Conservation (phyloP, 441 rosid species). For the Pelargonium exstipulatum region DNA sequence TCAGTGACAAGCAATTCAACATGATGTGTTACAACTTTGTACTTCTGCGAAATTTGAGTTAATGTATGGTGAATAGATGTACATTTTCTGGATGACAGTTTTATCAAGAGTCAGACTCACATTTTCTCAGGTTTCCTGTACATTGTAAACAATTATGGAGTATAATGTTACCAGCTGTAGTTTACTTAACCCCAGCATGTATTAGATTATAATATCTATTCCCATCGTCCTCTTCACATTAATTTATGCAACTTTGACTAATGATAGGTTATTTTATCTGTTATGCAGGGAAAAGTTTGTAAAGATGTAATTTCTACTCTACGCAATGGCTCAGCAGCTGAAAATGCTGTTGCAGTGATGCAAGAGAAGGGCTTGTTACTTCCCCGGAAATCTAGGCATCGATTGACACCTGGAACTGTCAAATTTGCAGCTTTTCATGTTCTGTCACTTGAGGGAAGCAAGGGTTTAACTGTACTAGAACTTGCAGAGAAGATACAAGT, state of each 20-base stretch:
- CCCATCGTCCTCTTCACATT: neutral
- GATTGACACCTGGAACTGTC: slow-evolving; percentile 89
- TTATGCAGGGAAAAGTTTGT: slow-evolving; percentile 54
- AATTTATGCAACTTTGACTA: neutral
- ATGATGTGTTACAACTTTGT: no score
- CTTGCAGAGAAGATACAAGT: slow-evolving; percentile 90
- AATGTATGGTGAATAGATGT: no score
- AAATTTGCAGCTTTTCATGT: slow-evolving; percentile 87
- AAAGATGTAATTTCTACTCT: slow-evolving; percentile 57
- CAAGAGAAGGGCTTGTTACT: slow-evolving; percentile 70
- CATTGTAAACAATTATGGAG: neutral
- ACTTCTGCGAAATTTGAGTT: no score
- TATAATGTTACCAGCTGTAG: neutral
- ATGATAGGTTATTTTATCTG: neutral
- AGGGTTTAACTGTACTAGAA: slow-evolving; percentile 64
- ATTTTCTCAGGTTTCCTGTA: neutral
- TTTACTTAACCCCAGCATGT: neutral
- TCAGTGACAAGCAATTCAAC: no score
- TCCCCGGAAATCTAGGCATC: slow-evolving; percentile 72
- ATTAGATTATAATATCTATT: neutral
- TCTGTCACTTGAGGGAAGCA: slow-evolving; percentile 65
- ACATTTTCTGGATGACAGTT: no score
- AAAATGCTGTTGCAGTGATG: slow-evolving; percentile 73
- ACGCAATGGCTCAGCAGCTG: slow-evolving; percentile 71
- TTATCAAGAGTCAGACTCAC: no score